Base-by-base conservation (phyloP, 2,329 filamentous ascomycete genomes). In the Botrytis sinoallii region DNA sequence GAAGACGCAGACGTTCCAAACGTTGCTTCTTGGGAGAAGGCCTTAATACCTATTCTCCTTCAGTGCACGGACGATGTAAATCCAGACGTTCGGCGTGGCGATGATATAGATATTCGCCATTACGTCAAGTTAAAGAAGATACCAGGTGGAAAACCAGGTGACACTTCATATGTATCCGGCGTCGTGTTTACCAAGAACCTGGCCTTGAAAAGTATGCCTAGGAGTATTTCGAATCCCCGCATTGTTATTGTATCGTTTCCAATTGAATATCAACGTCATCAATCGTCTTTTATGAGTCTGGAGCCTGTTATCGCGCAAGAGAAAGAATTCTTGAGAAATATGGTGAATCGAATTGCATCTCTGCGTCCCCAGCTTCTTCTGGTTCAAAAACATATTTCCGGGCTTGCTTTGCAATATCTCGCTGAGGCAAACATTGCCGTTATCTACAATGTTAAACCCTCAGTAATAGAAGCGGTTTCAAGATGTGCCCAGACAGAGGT, bases 101-200 rank as follows among this genome's bases (percentile, higher is more conserved):
- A 99, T 81, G 93, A 96, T 80, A 98, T 99, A 87, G 96, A 99
- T 81, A 96, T 99, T 74, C 89, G 96, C 5, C 95, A 98, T 81
- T 99, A 98, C 80, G 94, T 99, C 76, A 99, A 99, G 81, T 84
- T 99, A 44, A 99, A 99, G 82, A 97, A 97, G 81, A 96, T 99
- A 20, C 93, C 95, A 0, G 95, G 96, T 25, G 95, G 95, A 25
- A 92, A 89, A 76, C 95, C 95, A 29, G 91, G 93, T 38, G 95
- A 99, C 82, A 98, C 95, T 10, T 91, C 92, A n/a, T 99, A 99
- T 82, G 92, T 98, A 25, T 97, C 96, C 16, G 97, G 96, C 0
- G 91, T 99, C 14, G 95, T 99, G 1, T 99, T 99, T 81, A 96
- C 94, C 20, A 99, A 99, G 81, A 99, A 99, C 76, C 85, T 99